A percentile compares a stretch with the other conserved stretches of the same genome.
Evolutionary conservation across 306 rosid species (phyloP).

Genomic region (Cicer pinnatifidum): DNA sequence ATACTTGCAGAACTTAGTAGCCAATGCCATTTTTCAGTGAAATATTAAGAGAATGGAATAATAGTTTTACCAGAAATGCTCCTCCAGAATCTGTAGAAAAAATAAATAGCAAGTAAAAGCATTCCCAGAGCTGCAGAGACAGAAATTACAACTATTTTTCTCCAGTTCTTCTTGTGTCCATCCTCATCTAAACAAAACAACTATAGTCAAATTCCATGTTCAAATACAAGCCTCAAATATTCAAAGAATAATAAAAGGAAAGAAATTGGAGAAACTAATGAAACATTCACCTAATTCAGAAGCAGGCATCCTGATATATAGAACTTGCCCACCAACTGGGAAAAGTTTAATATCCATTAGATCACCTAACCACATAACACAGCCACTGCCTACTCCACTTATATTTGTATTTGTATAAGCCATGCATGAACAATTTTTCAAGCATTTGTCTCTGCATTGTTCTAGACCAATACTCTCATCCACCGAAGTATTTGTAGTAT

Average conservation of each 20-base stretch:
- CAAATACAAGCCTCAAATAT: not conserved
- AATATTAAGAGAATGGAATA: not conserved
- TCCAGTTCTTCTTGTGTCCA: not conserved
- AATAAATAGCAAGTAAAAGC: slow-evolving; percentile 1
- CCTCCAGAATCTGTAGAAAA: not conserved
- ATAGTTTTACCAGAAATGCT: slow-evolving; percentile 4
- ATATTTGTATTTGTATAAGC: slow-evolving; percentile 45
- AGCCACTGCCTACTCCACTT: slow-evolving; percentile 43
- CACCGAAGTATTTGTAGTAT: slow-evolving; percentile 10
- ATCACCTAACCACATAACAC: slow-evolving; percentile 44
- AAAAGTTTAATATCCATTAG: slow-evolving; percentile 13
- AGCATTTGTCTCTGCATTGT: slow-evolving; percentile 30
- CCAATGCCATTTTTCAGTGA: not conserved
- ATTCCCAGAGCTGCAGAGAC: not conserved
- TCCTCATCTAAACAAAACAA: not conserved
- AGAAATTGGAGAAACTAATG: not conserved
- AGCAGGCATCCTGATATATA: slow-evolving; percentile 20
- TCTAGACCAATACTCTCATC: slow-evolving; percentile 28
- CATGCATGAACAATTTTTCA: slow-evolving; percentile 37
- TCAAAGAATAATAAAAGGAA: not conserved
- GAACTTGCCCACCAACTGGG: not conserved
- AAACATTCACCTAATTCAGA: slow-evolving; percentile 35
- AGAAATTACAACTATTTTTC: not conserved
- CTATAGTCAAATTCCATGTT: not conserved
- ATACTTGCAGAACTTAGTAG: not conserved